Conservation (phyloP, 208 protist species). For the Acanthamoeba castellanii region DNA sequence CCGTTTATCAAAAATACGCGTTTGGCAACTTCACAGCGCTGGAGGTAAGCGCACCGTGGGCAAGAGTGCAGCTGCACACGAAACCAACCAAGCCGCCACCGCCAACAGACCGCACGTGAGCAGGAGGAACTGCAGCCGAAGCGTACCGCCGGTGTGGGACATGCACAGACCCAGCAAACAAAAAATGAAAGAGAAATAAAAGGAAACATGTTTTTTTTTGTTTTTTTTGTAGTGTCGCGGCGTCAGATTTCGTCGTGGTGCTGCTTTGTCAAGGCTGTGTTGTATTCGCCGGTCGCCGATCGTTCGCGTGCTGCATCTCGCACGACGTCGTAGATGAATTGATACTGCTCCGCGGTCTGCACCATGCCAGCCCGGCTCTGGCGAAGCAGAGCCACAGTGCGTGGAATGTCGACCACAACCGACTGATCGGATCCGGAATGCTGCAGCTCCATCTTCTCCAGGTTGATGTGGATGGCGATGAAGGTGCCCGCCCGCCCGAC, state of each 20-base stretch:
- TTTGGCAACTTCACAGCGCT: background rate
- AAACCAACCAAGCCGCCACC: background rate
- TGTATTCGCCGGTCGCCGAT: too few species aligned
- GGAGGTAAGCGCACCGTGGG: background rate
- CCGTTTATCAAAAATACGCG: background rate
- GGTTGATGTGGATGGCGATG: slow-evolving; percentile 26
- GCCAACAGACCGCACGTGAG: background rate
- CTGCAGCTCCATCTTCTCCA: slow-evolving; percentile 38
- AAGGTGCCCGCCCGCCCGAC: slow-evolving; percentile 73
- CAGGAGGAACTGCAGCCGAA: background rate
- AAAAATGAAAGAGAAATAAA: background rate
- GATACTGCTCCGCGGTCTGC: slow-evolving; percentile 48
- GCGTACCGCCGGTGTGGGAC: background rate
- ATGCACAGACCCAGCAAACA: background rate
- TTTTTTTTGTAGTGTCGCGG: too few species aligned
- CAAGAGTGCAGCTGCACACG: background rate
- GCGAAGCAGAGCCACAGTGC: background rate
- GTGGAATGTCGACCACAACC: background rate
- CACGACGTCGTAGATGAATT: slow-evolving; percentile 22
- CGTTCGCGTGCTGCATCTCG: background rate
- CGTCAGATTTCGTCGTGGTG: background rate
- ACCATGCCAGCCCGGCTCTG: slow-evolving; percentile 42
- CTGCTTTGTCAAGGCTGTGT: too few species aligned
- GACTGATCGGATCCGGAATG: background rate
- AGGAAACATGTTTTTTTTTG: background rate